phyloP scores from a whole-genome alignment of 139 green algal genomes.

The Closterium sp. region DNA sequence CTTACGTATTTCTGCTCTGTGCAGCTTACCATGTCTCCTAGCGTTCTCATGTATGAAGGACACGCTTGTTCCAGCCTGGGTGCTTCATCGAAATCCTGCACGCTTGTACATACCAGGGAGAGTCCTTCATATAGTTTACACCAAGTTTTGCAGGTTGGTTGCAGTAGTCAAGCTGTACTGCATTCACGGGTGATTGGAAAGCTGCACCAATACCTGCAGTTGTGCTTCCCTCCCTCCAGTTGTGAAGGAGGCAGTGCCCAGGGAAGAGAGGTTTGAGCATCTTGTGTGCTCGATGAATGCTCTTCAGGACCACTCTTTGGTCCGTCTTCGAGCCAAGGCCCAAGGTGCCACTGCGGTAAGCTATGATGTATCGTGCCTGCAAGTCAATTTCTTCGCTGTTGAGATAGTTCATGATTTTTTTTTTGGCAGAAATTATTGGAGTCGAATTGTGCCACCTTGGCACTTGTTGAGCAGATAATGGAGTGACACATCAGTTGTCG shows the following conservation, averaged over 20 bases:
- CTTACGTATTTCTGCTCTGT: not conserved
- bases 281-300: conserved; percentile 24
- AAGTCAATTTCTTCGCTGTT: not conserved
- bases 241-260: conserved; percentile 21
- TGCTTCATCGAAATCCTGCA: not conserved
- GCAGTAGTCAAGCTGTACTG: not conserved
- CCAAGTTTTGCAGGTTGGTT: not conserved
- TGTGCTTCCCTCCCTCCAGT: conserved; percentile 1
- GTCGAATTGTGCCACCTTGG: not conserved
- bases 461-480: not conserved
- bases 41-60: conserved; percentile 23
- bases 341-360: not conserved
- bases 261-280: conserved; percentile 35
- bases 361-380: not conserved
- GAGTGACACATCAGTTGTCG: not conserved
- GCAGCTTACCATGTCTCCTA: conserved; percentile 19
- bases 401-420: not conserved
- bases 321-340: not conserved
- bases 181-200: not conserved
- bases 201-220: not conserved
- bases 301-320: conserved; percentile 6
- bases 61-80: conserved; percentile 4
- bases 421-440: not conserved
- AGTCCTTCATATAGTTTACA: conserved; percentile 38
- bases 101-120: conserved; percentile 23